Evolutionary conservation across 371 early-diverging fungal species (phyloP).

Genomic region (Actinomucor elegans): DNA sequence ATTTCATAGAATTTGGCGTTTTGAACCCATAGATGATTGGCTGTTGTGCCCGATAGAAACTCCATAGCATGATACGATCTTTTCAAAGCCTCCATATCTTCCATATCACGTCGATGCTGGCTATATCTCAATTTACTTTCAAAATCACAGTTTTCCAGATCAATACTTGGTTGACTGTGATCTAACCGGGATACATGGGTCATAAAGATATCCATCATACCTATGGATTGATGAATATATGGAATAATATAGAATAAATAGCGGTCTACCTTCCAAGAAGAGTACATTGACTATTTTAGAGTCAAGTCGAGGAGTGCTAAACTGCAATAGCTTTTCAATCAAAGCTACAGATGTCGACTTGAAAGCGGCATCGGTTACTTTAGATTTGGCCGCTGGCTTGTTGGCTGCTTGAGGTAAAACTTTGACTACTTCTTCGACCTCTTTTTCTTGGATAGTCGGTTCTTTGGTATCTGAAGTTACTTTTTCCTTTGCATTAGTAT

Average conservation of each 20-base stretch:
- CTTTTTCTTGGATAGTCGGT: too few relatives aligned
- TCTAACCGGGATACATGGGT: conserved; percentile 37
- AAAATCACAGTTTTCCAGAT: conserved; percentile 7
- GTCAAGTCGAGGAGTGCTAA: conserved; percentile 41
- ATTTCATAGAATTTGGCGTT: conserved; percentile 36
- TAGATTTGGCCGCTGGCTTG: neutral
- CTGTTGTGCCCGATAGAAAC: conserved; percentile 39
- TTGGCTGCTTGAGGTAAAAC: conserved; percentile 5
- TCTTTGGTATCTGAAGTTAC: too few relatives aligned
- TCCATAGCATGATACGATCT: conserved; percentile 54
- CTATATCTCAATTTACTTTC: conserved; percentile 21
- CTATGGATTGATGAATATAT: conserved; percentile 10
- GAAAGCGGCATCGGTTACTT: conserved; percentile 20
- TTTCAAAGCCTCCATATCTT: conserved; percentile 37
- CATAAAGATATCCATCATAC: conserved; percentile 52
- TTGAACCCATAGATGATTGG: conserved; percentile 43
- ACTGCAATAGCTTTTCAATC: conserved; percentile 40
- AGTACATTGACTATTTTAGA: conserved; percentile 45
- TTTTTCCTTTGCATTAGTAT: too few relatives aligned
- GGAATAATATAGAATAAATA: neutral
- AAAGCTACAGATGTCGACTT: conserved; percentile 42
- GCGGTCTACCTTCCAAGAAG: conserved; percentile 40
- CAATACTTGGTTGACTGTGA: neutral
- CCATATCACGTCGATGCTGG: conserved; percentile 22
- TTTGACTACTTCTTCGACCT: conserved; percentile 3